Base-by-base conservation (phyloP, 225 moss, liverwort and hornwort genomes). In the Marchantia paleacea region DNA sequence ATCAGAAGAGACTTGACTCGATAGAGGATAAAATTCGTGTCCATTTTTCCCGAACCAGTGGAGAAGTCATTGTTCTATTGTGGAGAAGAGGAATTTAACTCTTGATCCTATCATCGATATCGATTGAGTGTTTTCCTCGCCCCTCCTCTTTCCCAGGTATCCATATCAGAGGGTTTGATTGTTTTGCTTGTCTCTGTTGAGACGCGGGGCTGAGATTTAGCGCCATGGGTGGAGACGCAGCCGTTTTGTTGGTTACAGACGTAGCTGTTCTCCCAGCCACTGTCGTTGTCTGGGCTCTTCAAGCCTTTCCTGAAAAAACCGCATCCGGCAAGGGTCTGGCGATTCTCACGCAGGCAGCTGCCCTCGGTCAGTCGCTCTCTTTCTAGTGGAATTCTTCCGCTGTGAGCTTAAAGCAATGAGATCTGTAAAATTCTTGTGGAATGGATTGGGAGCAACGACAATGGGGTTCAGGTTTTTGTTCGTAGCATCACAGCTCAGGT, bases 231-330 rank as follows among this genome's bases (percentile, higher is more conserved):
- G 76, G 73, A 5, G 84, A 87, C 68, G 83, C 88, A 62, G 83
- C 83, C 69, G 92, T 90, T 55, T 73, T 94, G 77, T 54, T 99
- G 85, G 89, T 91, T n/a, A 94, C 94, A 54, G 99, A 99, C 81
- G 80, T 87, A 72, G 52, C 82, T 75, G 57, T 82, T 30, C 87
- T 95, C 28, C 88, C 92, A 12, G 91, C 85, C 0, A 83, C 86
- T 13, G 89, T 80, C 64, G 88, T 89, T 9, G 80, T 90, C 52
- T 85, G 90, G 90, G 90, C 79, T 30, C 79, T 81, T 24, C 85
- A 90, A 77, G 82, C 80, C 30, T 92, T 95, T 64, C 80, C 82
- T 25, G 90, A 90, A n/a, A 83, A 86, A 75, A 65, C 77, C 28
- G 87, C 79, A 14, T 84, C 87, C 55, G 91, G 89, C 28, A 69